Conservation (phyloP, 495 filamentous ascomycete species). For the Penicillium egyptiacum region DNA sequence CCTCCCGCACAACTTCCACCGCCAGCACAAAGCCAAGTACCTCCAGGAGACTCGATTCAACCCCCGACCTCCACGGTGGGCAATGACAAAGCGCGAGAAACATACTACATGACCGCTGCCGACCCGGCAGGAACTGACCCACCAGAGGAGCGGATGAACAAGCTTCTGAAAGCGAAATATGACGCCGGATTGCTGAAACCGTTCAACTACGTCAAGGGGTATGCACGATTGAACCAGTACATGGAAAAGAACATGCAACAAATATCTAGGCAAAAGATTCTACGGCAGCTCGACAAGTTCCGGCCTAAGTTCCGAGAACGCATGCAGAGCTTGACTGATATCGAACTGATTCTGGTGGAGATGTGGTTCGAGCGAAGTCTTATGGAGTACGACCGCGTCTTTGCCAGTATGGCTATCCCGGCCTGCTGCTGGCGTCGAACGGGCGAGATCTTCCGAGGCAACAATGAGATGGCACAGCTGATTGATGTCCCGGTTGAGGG, state of each 20-base stretch:
- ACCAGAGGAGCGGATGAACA: conserved; percentile 93
- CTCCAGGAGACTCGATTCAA: conserved; percentile 57
- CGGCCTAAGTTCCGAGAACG: conserved; percentile 94
- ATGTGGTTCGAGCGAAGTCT: conserved; percentile 97
- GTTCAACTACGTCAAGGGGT: conserved; percentile 98
- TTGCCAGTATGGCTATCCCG: conserved; percentile 97
- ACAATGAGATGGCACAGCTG: conserved; percentile 97
- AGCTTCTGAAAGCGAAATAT: conserved; percentile 90
- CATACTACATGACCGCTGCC: conserved; percentile 93
- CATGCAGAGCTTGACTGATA: conserved; percentile 85
- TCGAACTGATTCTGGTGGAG: conserved; percentile 89
- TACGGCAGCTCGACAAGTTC: conserved; percentile 87
- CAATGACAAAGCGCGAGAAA: conserved; percentile 80
- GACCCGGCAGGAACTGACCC: conserved; percentile 90
- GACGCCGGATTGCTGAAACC: conserved; percentile 92
- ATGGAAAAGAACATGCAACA: conserved; percentile 85
- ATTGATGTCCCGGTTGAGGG: conserved; percentile 90
- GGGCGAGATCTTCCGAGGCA: conserved; percentile 95
- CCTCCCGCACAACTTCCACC: conserved; percentile 39
- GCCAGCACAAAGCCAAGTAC: conserved; percentile 43
- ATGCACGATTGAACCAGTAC: conserved; percentile 81
- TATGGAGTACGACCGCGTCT: conserved; percentile 97
- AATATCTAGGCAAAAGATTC: conserved; percentile 78
- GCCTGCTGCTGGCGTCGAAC: conserved; percentile 97
- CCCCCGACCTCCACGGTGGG: conserved; percentile 60